phyloP scores from a whole-genome alignment of 2,329 filamentous ascomycete species.

The Rutstroemia sydowiana region DNA sequence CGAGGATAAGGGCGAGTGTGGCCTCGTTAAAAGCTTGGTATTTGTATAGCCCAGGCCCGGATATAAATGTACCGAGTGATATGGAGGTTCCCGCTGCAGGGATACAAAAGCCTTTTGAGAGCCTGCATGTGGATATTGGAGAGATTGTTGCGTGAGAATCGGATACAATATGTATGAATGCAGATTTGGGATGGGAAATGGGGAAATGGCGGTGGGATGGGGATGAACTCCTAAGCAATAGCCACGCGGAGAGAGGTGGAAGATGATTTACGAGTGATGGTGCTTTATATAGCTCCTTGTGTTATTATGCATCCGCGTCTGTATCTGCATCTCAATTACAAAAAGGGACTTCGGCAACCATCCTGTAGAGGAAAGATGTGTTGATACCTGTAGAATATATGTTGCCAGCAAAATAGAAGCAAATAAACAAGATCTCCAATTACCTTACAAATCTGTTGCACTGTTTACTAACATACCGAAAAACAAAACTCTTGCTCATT shows the following conservation, averaged over 20 bases:
- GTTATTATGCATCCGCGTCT: neutral
- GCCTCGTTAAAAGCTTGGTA: constrained; percentile 92
- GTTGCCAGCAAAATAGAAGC: constrained; percentile 12
- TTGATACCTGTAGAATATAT: constrained; percentile 26
- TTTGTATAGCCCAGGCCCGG: constrained; percentile 66
- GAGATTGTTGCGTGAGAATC: constrained; percentile 38
- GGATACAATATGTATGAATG: no score
- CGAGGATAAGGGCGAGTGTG: constrained; percentile 71
- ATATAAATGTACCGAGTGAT: constrained; percentile 27
- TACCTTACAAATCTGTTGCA: neutral
- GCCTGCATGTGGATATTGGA: constrained; percentile 49
- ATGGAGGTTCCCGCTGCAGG: constrained; percentile 40
- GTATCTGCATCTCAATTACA: no score
- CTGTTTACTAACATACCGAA: neutral
- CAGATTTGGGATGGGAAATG: neutral
- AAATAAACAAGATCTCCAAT: neutral
- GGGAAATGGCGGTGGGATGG: neutral
- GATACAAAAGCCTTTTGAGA: constrained; percentile 38
- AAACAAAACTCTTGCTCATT: no score
- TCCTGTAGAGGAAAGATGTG: constrained; percentile 13
- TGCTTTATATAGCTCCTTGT: neutral
- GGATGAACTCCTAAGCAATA: neutral
- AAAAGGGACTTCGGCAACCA: neutral
- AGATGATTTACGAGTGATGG: neutral
- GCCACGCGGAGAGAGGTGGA: neutral